Evolutionary conservation across 108 stramenopile genomes (phyloP).

Genomic region (Fistulifera pelliculosa): DNA sequence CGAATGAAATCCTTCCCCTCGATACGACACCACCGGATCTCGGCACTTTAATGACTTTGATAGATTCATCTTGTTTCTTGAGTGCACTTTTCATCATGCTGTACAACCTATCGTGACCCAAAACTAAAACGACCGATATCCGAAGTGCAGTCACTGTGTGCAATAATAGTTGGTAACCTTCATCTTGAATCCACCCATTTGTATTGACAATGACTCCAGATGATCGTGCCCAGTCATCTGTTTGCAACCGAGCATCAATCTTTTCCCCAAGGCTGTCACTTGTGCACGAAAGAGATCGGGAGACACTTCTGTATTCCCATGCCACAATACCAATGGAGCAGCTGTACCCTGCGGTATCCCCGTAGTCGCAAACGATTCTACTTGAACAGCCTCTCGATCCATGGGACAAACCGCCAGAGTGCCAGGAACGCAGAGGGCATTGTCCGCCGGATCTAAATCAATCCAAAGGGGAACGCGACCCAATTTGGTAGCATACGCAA

Average conservation of each 20-base stretch:
- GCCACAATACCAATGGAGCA: conserved; percentile 65
- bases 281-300: conserved; percentile 72
- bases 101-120: conserved; percentile 87
- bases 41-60: conserved; percentile 80
- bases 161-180: conserved; percentile 50
- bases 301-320: conserved; percentile 39
- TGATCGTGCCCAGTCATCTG: conserved; percentile 52
- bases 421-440: conserved; percentile 67
- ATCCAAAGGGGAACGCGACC: conserved; percentile 72
- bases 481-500: conserved; percentile 77
- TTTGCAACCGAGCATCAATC: conserved; percentile 44
- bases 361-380: conserved; percentile 49
- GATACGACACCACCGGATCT: conserved; percentile 74
- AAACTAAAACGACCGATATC: conserved; percentile 65
- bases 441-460: conserved; percentile 73
- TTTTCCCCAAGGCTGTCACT: conserved; percentile 45
- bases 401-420: conserved; percentile 60
- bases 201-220: conserved; percentile 80
- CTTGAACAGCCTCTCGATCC: conserved; percentile 32
- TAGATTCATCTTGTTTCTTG: conserved; percentile 8
- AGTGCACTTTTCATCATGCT: conserved; percentile 35
- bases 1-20: conserved; percentile 56
- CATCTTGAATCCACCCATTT: conserved; percentile 69
- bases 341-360: conserved; percentile 36
- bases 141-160: conserved; percentile 57